Percentiles rank a stretch among this genome's conserved stretches.
Conservation (phyloP, 1,284 basidiomycete genomes). For the Fistulina hepatica region DNA sequence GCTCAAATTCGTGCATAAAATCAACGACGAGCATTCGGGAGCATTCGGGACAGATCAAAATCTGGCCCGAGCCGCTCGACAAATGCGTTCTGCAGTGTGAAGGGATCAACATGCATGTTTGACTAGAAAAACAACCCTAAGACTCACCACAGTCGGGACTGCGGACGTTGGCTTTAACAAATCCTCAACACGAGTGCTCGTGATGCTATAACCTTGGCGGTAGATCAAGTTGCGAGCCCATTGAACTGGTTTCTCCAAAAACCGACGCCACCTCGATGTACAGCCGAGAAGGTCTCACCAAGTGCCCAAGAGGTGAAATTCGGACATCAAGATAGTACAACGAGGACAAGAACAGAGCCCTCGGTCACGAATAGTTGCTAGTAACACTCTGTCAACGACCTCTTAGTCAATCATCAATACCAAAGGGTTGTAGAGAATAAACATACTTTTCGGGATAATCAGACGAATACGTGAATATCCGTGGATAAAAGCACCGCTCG, state of each 20-base stretch:
- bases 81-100: constrained; percentile 25
- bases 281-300: constrained; percentile 10
- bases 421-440: neutral
- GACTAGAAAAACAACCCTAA: neutral
- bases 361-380: constrained; percentile 24
- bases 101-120: neutral
- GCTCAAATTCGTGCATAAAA: constrained; percentile 22
- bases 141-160: constrained; percentile 2
- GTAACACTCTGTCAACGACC: constrained; percentile 19
- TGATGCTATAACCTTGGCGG: neutral
- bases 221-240: constrained; percentile 3
- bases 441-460: constrained; percentile 29
- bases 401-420: neutral
- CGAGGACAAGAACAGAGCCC: constrained; percentile 25
- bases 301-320: constrained; percentile 15
- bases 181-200: constrained; percentile 5
- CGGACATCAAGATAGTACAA: constrained; percentile 20
- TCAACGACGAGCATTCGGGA: constrained; percentile 19
- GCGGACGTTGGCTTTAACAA: constrained; percentile 3
- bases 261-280: neutral
- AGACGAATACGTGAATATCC: constrained; percentile 24
- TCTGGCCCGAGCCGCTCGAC: constrained; percentile 16
- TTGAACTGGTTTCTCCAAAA: neutral
- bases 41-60: constrained; percentile 20
- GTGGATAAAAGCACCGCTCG: constrained; percentile 15